These are phyloP conservation scores for Diaporthe longicolla DNA, from an alignment of 2,329 filamentous ascomycete species.

Conservation along the genomic window DNA sequence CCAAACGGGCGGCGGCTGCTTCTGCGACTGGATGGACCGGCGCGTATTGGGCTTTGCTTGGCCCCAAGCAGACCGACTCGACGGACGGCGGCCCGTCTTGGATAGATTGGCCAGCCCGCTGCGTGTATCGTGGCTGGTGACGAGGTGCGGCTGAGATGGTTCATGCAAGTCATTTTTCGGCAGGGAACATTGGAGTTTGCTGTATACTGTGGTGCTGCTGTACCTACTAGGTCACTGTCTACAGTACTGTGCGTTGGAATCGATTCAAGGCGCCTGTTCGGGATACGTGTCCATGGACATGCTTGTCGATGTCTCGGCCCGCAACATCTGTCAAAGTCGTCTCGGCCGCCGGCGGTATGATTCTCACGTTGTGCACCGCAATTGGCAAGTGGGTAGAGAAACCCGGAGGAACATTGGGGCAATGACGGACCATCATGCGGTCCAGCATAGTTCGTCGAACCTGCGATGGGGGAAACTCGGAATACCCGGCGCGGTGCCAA, in stretches of 20 bases:
- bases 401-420: slow-evolving; percentile 3
- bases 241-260: too few relatives aligned
- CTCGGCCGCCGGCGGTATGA: background rate
- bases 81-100: slow-evolving; percentile 6
- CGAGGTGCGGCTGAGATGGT: slow-evolving; percentile 11
- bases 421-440: slow-evolving; percentile 4
- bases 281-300: too few relatives aligned
- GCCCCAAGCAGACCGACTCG: too few relatives aligned
- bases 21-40: background rate
- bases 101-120: background rate
- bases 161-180: slow-evolving; percentile 1
- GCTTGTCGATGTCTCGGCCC: background rate
- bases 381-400: slow-evolving; percentile 2
- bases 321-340: background rate
- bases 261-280: too few relatives aligned
- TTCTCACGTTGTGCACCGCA: background rate
- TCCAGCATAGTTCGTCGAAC: background rate
- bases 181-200: background rate
- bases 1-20: background rate
- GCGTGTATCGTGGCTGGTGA: background rate
- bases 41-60: background rate
- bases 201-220: background rate
- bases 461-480: background rate
- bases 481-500: slow-evolving; percentile 10
- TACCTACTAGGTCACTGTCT: background rate